Evolutionary conservation across 2,329 filamentous ascomycete species (phyloP), one percentile per base, ranked within the genome.

Genomic region (Amauroascus niger): DNA sequence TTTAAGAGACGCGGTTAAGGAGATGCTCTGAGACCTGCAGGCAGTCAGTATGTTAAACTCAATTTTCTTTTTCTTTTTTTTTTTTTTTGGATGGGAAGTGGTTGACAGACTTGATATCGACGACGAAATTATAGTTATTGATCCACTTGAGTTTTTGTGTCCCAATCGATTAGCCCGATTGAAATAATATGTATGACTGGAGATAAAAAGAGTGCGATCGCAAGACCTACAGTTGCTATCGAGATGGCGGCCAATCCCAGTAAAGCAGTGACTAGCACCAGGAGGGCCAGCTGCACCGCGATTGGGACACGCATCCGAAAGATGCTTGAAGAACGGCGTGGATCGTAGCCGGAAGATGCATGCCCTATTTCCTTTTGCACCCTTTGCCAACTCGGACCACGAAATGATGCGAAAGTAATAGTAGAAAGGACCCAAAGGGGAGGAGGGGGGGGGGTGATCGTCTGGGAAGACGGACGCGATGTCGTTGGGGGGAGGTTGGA

Each of bases 1-100:
- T 69, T 95, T 95, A 65, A 95, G 81, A 2, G 86, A 89, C 6
- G 90, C 90, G 1, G 88, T 88, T 57, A 95, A 76, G 16, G 49
- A 9, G 8, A 52, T 52, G 39, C 47, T 49, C 20, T 40, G 32
- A 3, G 32, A 39, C 20, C 47, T 49, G 35, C 32, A 18, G 28
- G 5, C 2, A 6, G 46, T 20, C 22, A 48, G 28, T 20, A 8
- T 11, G 32, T 39, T 6, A 16, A n/a, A n/a, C 32, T n/a, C 8
- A 8, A 24, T 24, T 11, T 2, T 11, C 16, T 14, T 44, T 16
- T 24, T 44, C 6, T 14, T 9, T n/a, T 13, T 24, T 14, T 44
- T 6, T 28, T 30, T 30, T 9, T 4, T 14, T 4, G 30, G 16
- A 28, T 8, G 43, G 45, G 14, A 6, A 16, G 32, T 13, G 32